Percentiles rank a stretch among this genome's conserved stretches.
Evolutionary conservation across 2,329 filamentous ascomycete genomes (phyloP).

Genomic region (Cladosporium phlei): DNA sequence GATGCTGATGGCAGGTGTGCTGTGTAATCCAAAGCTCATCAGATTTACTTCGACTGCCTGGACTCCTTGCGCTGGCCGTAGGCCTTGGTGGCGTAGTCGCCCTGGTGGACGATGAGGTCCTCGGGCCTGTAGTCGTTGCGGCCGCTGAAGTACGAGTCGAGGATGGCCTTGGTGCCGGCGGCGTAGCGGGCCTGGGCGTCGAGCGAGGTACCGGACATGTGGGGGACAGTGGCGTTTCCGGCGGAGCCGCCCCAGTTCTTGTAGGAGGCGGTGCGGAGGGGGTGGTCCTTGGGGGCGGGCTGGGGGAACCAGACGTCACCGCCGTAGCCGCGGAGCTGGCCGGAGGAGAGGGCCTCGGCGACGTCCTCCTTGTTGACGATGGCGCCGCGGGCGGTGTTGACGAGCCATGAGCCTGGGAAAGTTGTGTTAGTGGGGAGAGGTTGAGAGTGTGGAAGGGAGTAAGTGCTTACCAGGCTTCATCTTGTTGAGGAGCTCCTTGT

Average conservation of each 20-base stretch:
- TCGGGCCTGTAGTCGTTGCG: conserved; percentile 81
- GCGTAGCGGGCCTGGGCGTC: conserved; percentile 79
- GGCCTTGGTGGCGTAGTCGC: conserved; percentile 91
- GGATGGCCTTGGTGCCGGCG: conserved; percentile 69
- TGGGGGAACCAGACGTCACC: conserved; percentile 97
- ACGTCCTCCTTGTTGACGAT: conserved; percentile 99
- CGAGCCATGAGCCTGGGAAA: conserved; percentile 77
- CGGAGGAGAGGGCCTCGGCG: conserved; percentile 82
- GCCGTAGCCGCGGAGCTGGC: conserved; percentile 84
- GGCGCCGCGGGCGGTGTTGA: conserved; percentile 97
- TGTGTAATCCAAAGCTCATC: no score
- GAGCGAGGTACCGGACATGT: conserved; percentile 98
- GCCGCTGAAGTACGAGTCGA: conserved; percentile 85
- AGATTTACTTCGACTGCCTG: conserved; percentile 5
- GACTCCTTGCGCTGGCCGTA: conserved; percentile 63
- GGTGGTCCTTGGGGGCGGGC: conserved; percentile 89
- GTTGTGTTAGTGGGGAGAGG: conserved; percentile 12
- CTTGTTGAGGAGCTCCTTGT: conserved; percentile 97
- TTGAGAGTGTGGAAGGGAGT: background rate
- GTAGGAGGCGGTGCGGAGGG: conserved; percentile 76
- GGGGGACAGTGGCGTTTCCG: conserved; percentile 96
- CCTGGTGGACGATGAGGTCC: conserved; percentile 84
- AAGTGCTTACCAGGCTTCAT: conserved; percentile 83
- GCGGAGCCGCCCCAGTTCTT: conserved; percentile 77
- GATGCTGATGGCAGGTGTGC: no score